Base-by-base conservation (phyloP, 345 rosid species). In the Hypericum perforatum region DNA sequence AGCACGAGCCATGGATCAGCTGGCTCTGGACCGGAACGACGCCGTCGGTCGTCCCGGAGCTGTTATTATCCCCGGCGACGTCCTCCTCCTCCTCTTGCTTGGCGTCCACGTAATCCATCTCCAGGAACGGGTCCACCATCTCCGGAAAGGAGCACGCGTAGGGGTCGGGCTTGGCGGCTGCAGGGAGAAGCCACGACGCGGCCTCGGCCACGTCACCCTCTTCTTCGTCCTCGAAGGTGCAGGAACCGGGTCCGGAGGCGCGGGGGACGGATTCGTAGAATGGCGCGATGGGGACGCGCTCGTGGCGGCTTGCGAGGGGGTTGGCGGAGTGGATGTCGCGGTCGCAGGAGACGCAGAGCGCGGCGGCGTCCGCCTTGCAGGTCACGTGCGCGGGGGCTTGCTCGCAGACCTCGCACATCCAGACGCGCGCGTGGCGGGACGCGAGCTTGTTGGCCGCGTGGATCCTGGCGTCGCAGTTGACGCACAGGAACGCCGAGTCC, bases 151-250 rank as follows among this genome's bases (percentile, higher is more conserved):
- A 39, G 43, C 51, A 87, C 1, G 32, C 32, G 32, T 22, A 22
- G 32, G 32, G 32, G 32, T 22, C 32, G 32, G 32, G 32, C 48
- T 7, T 16, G 50, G 0, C 15, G 16, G 12, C 49, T 61, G 63
- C 29, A 91, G 94, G 85, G 6, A 87, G 76, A 7, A 91, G 77
- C 90, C 92, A 87, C 9, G 95, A 85, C 0, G 76, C 88, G 0
- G 95, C 83, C 65, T 88, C 98, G 2, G 82, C 98, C 32, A 22
- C 32, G 32, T 22, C n/a, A n/a, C n/a, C 32, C 57, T 92, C 98
- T 69, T 87, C 95, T 57, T 72, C 63, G 62, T 82, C 76, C 9
- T 73, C 80, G 55, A 74, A 85, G 2, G 59, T 80, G 50, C 22
- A 46, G 15, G 50, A 22, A 3, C 32, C 22, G 32, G 15, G 37